A percentile compares a stretch with the other conserved stretches of the same genome.
Conservation (phyloP, 352 stramenopile genomes). For the Pythium utonaiense region DNA sequence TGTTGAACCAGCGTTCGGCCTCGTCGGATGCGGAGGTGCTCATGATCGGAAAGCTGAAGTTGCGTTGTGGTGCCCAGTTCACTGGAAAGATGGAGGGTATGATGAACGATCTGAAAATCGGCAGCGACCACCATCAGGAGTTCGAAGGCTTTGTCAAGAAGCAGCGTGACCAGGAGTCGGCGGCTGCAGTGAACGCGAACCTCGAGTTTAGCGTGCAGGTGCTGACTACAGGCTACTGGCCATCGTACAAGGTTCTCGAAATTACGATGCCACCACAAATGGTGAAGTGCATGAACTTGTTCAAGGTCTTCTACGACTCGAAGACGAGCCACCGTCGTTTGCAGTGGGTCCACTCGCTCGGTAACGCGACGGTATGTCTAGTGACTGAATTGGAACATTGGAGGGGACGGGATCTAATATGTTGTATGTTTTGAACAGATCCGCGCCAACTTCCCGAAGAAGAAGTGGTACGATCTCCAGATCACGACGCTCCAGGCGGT, state of each 20-base stretch:
- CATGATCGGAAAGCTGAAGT: conserved; percentile 99
- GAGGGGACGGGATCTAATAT: no score
- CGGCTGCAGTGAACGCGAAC: conserved; percentile 32
- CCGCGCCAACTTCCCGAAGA: conserved; percentile 78
- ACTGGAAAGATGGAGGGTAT: conserved; percentile 99
- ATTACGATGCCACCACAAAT: conserved; percentile 93
- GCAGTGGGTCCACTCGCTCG: conserved; percentile 95
- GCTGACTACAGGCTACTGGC: conserved; percentile 98
- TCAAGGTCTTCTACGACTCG: conserved; percentile 94
- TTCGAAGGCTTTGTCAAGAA: conserved; percentile 94
- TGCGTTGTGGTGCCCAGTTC: conserved; percentile 98
- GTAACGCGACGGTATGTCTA: conserved; percentile 90
- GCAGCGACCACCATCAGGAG: conserved; percentile 94
- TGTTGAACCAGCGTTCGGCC: conserved; percentile 97
- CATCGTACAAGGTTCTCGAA: conserved; percentile 96
- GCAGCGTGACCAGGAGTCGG: conserved; percentile 62
- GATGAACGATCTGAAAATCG: conserved; percentile 98
- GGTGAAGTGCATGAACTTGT: conserved; percentile 95
- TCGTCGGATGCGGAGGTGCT: conserved; percentile 97
- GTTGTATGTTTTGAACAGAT: conserved; percentile 26
- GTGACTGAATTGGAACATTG: not conserved
- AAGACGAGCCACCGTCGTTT: conserved; percentile 94
- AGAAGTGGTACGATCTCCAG: conserved; percentile 96
- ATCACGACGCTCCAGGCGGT: conserved; percentile 97
- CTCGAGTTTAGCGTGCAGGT: conserved; percentile 97